Evolutionary conservation across 2,329 filamentous ascomycete genomes (phyloP).

Genomic region (Coccinonectria pachysandricola): DNA sequence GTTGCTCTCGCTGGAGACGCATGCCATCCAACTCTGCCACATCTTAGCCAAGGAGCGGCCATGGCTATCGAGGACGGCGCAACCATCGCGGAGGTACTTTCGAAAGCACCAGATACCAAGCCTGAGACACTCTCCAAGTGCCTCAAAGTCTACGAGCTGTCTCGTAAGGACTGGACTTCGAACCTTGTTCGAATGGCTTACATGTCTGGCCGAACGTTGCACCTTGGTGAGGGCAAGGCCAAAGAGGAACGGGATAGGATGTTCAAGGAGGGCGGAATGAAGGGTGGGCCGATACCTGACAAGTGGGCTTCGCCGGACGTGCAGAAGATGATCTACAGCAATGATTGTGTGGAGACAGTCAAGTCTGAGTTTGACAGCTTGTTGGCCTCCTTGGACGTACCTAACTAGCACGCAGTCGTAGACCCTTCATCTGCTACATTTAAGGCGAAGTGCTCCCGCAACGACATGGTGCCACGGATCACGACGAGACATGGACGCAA

Average conservation of each 20-base stretch:
- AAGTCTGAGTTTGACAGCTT: slow-evolving; percentile 14
- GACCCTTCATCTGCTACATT: no score
- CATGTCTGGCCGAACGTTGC: slow-evolving; percentile 37
- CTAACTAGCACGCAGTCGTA: no score
- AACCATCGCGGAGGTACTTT: slow-evolving; percentile 15
- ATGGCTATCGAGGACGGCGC: slow-evolving; percentile 60
- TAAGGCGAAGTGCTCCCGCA: no score
- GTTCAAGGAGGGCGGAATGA: slow-evolving; percentile 41
- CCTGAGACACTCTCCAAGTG: slow-evolving; percentile 17
- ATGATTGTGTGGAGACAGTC: slow-evolving; percentile 46
- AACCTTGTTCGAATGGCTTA: slow-evolving; percentile 17
- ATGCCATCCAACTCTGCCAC: slow-evolving; percentile 58
- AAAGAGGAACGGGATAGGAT: slow-evolving; percentile 48
- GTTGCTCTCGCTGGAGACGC: slow-evolving; percentile 53
- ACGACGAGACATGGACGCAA: no score
- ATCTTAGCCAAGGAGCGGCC: slow-evolving; percentile 57
- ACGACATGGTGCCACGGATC: no score
- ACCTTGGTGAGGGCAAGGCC: slow-evolving; percentile 47
- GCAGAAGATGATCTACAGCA: slow-evolving; percentile 54
- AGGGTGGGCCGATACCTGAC: slow-evolving; percentile 47
- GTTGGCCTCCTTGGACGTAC: no score
- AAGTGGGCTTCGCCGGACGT: slow-evolving; percentile 64
- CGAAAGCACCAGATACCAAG: slow-evolving; percentile 9
- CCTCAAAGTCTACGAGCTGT: slow-evolving; percentile 16
- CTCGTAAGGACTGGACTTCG: slow-evolving; percentile 18